phyloP scores from a whole-genome alignment of 306 rosid genomes.

The Urtica urens region DNA sequence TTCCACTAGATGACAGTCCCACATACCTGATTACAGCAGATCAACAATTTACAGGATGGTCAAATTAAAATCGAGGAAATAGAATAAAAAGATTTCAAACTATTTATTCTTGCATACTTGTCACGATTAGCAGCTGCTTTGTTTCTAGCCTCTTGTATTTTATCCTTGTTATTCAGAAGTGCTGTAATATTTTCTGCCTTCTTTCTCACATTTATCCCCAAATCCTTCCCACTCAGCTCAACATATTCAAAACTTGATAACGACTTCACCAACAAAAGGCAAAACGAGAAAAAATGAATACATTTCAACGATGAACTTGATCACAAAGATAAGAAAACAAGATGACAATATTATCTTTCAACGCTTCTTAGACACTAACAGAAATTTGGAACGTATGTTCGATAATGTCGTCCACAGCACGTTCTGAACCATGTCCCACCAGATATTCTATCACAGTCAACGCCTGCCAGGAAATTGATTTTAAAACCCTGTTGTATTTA shows the following conservation, averaged over 20 bases:
- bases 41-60: constrained; percentile 11
- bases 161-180: constrained; percentile 82
- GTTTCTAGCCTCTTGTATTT: constrained; percentile 78
- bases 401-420: constrained; percentile 94
- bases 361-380: too few species aligned
- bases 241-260: constrained; percentile 92
- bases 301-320: constrained; percentile 15
- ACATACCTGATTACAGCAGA: constrained; percentile 47
- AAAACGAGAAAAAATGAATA: constrained; percentile 13
- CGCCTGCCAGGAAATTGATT: constrained; percentile 48
- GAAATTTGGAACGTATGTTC: constrained; percentile 97
- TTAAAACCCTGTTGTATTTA: constrained; percentile 16
- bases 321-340: constrained; percentile 5
- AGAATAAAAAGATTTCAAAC: constrained; percentile 13
- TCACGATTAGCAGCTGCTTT: constrained; percentile 94
- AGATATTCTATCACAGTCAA: constrained; percentile 93
- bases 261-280: constrained; percentile 44
- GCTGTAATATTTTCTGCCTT: constrained; percentile 67
- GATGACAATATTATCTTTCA: constrained; percentile 25
- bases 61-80: too few species aligned
- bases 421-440: constrained; percentile 90
- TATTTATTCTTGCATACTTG: constrained; percentile 45
- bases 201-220: constrained; percentile 92
- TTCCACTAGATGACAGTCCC: constrained; percentile 95
- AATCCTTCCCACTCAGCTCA: constrained; percentile 94